Evolutionary conservation across 2,329 filamentous ascomycete genomes (phyloP).

Genomic region (Microcera coccophila): DNA sequence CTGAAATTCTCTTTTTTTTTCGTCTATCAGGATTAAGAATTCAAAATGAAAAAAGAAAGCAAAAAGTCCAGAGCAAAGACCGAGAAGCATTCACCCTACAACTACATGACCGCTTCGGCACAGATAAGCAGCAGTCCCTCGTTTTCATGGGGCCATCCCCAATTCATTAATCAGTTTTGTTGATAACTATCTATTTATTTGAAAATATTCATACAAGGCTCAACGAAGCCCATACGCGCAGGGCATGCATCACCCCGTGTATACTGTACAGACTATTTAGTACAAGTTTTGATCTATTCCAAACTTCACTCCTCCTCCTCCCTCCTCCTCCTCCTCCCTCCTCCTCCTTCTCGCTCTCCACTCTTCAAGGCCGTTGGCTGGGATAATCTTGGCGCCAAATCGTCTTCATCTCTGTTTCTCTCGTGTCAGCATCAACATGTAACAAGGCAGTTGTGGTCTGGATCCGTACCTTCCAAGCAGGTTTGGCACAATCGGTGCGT

Average conservation of each 20-base stretch:
- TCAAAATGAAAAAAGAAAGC: too few species aligned
- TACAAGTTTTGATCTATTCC: conserved; percentile 25
- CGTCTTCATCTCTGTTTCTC: conserved; percentile 42
- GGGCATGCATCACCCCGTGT: conserved; percentile 30
- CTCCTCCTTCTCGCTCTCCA: conserved; percentile 6
- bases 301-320: conserved; percentile 12
- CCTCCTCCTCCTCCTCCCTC: too few species aligned
- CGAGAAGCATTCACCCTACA: too few species aligned
- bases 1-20: too few species aligned
- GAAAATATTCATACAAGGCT: conserved; percentile 28
- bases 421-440: conserved; percentile 9
- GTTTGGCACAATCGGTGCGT: conserved; percentile 84
- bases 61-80: too few species aligned
- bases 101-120: too few species aligned
- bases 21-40: too few species aligned
- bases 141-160: too few species aligned
- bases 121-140: too few species aligned
- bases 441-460: not conserved
- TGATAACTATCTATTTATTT: conserved; percentile 16
- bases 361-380: conserved; percentile 29
- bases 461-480: conserved; percentile 72
- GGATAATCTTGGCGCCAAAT: conserved; percentile 42
- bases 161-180: too few species aligned
- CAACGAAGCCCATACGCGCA: conserved; percentile 32
- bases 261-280: conserved; percentile 31